Evolutionary conservation across 495 filamentous ascomycete species (phyloP).

Genomic region (Paragyromitra xinjiangensis): DNA sequence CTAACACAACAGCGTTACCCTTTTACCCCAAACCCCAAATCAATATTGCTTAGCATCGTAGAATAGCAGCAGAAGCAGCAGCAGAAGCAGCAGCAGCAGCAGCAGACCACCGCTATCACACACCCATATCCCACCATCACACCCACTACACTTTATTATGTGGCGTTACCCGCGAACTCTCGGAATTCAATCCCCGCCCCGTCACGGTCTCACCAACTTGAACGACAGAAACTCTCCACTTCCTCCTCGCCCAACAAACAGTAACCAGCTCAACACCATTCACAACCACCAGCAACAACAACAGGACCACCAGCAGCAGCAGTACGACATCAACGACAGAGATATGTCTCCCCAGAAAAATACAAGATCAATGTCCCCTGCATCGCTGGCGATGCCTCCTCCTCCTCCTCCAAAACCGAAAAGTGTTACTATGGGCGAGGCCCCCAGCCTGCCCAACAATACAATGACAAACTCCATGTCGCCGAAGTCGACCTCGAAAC

Average conservation of each 20-base stretch:
- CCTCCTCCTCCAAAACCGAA: slow-evolving; percentile 47
- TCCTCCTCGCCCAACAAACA: slow-evolving; percentile 24
- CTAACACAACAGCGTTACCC: slow-evolving; percentile 4
- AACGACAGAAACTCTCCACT: slow-evolving; percentile 7
- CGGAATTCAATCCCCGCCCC: slow-evolving; percentile 47
- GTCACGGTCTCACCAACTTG: slow-evolving; percentile 30
- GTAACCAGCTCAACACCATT: slow-evolving; percentile 7
- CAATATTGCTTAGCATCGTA: background rate
- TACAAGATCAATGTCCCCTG: slow-evolving; percentile 41
- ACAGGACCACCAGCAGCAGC: slow-evolving; percentile 12
- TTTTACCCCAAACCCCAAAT: slow-evolving; percentile 7
- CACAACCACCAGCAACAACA: slow-evolving; percentile 19
- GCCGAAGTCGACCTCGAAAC: slow-evolving; percentile 21
- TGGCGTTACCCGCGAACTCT: slow-evolving; percentile 49
- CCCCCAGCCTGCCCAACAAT: slow-evolving; percentile 30
- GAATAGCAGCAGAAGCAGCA: background rate
- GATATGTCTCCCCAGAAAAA: slow-evolving; percentile 45
- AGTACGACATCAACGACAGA: slow-evolving; percentile 13
- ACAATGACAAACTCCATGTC: slow-evolving; percentile 27
- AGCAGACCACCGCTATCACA: background rate
- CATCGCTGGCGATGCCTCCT: slow-evolving; percentile 46
- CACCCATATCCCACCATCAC: background rate
- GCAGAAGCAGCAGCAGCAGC: too few species aligned
- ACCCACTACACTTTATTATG: slow-evolving; percentile 23
- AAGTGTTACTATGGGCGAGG: slow-evolving; percentile 49